Conservation (phyloP, 768 basidiomycete genomes). For the Boletus pseudopeckii region DNA sequence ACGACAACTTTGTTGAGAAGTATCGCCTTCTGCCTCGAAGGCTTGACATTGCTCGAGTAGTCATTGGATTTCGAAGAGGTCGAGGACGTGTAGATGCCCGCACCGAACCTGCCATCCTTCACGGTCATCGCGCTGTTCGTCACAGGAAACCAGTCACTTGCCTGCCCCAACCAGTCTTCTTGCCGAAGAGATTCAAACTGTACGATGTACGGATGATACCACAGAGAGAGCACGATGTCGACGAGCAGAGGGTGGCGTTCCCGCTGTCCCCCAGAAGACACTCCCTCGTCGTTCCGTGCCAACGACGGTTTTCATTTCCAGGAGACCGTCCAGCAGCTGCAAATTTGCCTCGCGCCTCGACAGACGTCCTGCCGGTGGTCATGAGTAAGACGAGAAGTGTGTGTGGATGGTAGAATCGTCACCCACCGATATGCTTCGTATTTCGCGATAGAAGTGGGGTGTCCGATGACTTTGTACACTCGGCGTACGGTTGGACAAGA, state of each 20-base stretch:
- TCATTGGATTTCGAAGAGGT: constrained; percentile 81
- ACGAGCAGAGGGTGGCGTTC: constrained; percentile 48
- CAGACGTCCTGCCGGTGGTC: constrained; percentile 39
- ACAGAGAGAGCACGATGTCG: constrained; percentile 58
- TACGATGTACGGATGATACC: constrained; percentile 62
- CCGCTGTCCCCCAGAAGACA: constrained; percentile 66
- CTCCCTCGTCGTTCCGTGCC: constrained; percentile 68
- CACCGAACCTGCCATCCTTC: constrained; percentile 49
- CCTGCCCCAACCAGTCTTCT: constrained; percentile 74
- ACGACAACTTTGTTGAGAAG: constrained; percentile 74
- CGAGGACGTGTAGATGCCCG: constrained; percentile 71
- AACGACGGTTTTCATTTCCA: constrained; percentile 72
- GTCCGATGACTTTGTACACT: constrained; percentile 61
- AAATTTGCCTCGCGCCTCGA: constrained; percentile 62
- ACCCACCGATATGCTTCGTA: constrained; percentile 63
- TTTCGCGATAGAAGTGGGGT: constrained; percentile 45
- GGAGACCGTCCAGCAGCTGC: constrained; percentile 47
- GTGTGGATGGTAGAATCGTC: not conserved
- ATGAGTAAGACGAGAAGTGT: not conserved
- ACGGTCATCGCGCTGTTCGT: constrained; percentile 2
- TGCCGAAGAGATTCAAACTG: constrained; percentile 59
- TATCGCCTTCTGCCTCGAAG: constrained; percentile 57
- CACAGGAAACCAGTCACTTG: constrained; percentile 20
- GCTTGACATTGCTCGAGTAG: constrained; percentile 58
- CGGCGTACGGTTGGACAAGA: constrained; percentile 54